These are phyloP conservation scores for Hypoxylon rubiginosum DNA, from an alignment of 2,329 filamentous ascomycete genomes.

Conservation along the genomic window DNA sequence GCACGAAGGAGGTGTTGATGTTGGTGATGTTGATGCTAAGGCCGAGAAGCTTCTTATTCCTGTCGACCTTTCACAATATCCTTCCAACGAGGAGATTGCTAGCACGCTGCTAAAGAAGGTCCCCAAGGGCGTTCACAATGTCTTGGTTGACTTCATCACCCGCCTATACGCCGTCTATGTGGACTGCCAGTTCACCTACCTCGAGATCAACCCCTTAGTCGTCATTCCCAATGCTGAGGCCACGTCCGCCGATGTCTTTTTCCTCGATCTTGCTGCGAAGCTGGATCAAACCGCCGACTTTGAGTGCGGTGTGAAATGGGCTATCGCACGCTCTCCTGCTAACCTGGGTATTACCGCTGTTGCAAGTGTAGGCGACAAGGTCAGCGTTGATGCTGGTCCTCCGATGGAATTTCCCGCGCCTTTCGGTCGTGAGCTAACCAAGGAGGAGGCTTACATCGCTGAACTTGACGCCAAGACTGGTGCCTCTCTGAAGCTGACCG, in stretches of 20 bases:
- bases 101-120: slow-evolving; percentile 89
- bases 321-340: slow-evolving; percentile 89
- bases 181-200: slow-evolving; percentile 99
- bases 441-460: slow-evolving; percentile 99
- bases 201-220: slow-evolving; percentile 99
- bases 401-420: slow-evolving; percentile 99
- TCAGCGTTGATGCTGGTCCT: slow-evolving; percentile 95
- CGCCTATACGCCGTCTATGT: slow-evolving; percentile 98
- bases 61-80: slow-evolving; percentile 93
- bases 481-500: slow-evolving; percentile 97
- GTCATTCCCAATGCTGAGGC: slow-evolving; percentile 94
- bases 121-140: slow-evolving; percentile 94
- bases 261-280: slow-evolving; percentile 98
- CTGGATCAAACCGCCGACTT: slow-evolving; percentile 99
- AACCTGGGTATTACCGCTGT: slow-evolving; percentile 85
- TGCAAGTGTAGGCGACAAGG: slow-evolving; percentile 75
- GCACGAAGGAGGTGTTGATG: slow-evolving; percentile 99
- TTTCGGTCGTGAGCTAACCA: slow-evolving; percentile 97
- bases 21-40: slow-evolving; percentile 98
- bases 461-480: slow-evolving; percentile 99
- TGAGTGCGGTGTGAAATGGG: slow-evolving; percentile 99
- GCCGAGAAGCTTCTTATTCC: slow-evolving; percentile 98
- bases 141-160: slow-evolving; percentile 99
- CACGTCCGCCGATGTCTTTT: slow-evolving; percentile 95
- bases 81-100: slow-evolving; percentile 95